Percentiles rank a stretch among this genome's conserved stretches.
phyloP scores from a whole-genome alignment of 345 rosid species.

The Arabis hirsuta region DNA sequence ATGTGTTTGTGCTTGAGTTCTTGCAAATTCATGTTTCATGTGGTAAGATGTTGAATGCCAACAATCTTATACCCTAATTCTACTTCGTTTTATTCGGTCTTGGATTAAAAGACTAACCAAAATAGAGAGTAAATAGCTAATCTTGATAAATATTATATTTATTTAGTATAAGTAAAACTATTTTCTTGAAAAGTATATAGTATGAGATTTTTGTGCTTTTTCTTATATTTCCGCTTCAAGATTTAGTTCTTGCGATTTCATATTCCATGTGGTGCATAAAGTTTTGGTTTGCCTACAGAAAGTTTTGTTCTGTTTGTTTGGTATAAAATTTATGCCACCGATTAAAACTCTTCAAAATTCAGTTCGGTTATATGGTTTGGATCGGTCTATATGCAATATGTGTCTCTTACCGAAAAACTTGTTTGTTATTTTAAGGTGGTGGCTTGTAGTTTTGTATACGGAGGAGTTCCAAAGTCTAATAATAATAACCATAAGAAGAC shows the following conservation, averaged over 20 bases:
- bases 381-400: neutral
- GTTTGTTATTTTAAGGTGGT: conserved; percentile 65
- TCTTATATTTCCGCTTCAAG: too few species aligned
- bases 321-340: neutral
- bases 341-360: neutral
- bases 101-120: too few species aligned
- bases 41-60: conserved; percentile 9
- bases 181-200: too few species aligned
- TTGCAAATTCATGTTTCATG: neutral
- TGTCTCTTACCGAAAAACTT: neutral
- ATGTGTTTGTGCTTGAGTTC: neutral
- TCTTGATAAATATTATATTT: too few species aligned
- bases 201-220: too few species aligned
- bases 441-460: conserved; percentile 85
- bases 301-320: neutral
- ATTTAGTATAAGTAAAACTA: too few species aligned
- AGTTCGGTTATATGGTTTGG: neutral
- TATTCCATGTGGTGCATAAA: conserved; percentile 1
- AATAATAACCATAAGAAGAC: conserved; percentile 34
- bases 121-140: too few species aligned
- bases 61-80: too few species aligned
- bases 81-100: too few species aligned
- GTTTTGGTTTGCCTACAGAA: neutral
- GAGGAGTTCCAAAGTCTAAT: conserved; percentile 54
- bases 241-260: neutral